Evolutionary conservation across 1,284 basidiomycete species (phyloP).

Genomic region (Agroathelia rolfsii): DNA sequence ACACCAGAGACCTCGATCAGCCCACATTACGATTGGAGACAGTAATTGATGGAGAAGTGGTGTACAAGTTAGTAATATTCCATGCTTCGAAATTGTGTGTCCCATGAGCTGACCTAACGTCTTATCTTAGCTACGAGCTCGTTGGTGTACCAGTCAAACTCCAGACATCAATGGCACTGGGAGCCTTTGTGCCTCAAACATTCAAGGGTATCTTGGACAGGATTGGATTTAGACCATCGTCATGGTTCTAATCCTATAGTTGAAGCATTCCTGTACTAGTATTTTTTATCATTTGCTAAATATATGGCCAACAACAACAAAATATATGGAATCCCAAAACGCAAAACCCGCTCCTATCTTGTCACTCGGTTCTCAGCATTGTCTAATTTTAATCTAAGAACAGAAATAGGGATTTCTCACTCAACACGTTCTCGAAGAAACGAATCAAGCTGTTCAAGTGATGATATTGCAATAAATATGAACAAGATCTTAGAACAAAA

Average conservation of each 20-base stretch:
- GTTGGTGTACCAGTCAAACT: conserved; percentile 38
- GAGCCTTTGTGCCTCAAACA: conserved; percentile 36
- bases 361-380: no score
- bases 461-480: no score
- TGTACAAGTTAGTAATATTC: conserved; percentile 40
- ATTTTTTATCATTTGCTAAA: conserved; percentile 3
- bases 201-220: conserved; percentile 43
- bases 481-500: no score
- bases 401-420: no score
- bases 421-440: no score
- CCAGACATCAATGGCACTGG: conserved; percentile 34
- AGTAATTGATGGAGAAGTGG: conserved; percentile 53
- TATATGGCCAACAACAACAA: no score
- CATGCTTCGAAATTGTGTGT: background rate
- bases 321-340: no score
- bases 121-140: conserved; percentile 30
- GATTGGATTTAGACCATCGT: conserved; percentile 42
- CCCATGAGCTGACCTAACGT: background rate
- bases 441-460: no score
- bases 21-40: conserved; percentile 52
- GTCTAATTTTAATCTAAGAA: no score
- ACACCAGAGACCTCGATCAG: conserved; percentile 46
- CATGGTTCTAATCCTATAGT: conserved; percentile 38
- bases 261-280: background rate
- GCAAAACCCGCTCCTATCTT: no score